Percentiles rank a stretch among this genome's conserved stretches.
Evolutionary conservation across 805 yeast species (phyloP).

Genomic region (Zygosaccharomyces bisporus): DNA sequence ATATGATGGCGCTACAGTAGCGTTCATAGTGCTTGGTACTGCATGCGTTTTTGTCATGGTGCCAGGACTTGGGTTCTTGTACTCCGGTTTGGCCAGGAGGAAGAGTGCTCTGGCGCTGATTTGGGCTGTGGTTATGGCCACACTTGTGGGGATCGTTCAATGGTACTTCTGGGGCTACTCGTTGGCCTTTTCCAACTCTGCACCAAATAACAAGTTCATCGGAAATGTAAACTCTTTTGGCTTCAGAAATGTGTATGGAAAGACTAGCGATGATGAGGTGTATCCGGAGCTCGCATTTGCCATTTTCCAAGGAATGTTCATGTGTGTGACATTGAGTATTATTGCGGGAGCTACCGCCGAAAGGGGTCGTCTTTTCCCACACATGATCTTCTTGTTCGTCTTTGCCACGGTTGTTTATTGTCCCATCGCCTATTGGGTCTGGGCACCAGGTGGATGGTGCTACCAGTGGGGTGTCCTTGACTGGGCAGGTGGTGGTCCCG

Average conservation of each 20-base stretch:
- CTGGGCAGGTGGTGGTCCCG: constrained; percentile 98
- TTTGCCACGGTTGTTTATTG: constrained; percentile 93
- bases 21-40: constrained; percentile 56
- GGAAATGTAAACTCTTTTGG: constrained; percentile 86
- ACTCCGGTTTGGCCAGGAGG: constrained; percentile 86
- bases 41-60: constrained; percentile 85
- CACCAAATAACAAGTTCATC: constrained; percentile 71
- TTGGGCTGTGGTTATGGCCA: constrained; percentile 72
- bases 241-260: constrained; percentile 61
- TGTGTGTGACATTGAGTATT: constrained; percentile 88
- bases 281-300: constrained; percentile 87
- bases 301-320: constrained; percentile 83
- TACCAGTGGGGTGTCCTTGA: constrained; percentile 86
- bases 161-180: constrained; percentile 99
- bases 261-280: constrained; percentile 37
- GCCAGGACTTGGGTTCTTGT: constrained; percentile 89
- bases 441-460: constrained; percentile 96
- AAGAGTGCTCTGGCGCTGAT: constrained; percentile 86
- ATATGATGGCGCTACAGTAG: constrained; percentile 46
- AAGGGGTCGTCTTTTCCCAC: constrained; percentile 84
- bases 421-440: constrained; percentile 94
- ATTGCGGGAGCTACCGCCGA: constrained; percentile 91
- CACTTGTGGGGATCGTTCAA: constrained; percentile 72
- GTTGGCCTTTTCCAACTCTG: constrained; percentile 75
- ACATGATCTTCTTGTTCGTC: constrained; percentile 71